Base-by-base conservation (phyloP, 176 grass and related monocot species). In the Triticum turgidum region DNA sequence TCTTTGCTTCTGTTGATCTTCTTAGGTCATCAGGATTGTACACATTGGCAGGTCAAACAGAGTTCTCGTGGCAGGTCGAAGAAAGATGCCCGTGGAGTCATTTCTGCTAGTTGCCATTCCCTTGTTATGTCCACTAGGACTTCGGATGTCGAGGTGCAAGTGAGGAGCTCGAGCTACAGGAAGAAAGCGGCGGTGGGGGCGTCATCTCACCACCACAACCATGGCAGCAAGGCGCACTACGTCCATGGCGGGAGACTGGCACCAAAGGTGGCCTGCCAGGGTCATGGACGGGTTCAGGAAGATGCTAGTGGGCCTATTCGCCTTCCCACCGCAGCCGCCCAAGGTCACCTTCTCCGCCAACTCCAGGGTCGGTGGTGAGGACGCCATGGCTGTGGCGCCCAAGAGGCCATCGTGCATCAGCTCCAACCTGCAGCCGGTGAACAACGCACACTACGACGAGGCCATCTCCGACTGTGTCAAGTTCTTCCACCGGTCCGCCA, bases 381-480 rank as follows among this genome's bases (percentile, higher is more conserved):
- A 80, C 0, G 32, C 14, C 0, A 25, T 25, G 25, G 25, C 25
- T 25, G 44, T 30, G 14, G 54, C 20, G 20, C 83, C 91, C 2
- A 95, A 93, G 82, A 62, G 82, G 65, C 82, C 91, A 17, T 95
- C 82, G 47, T 89, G 87, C 80, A 91, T 85, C 80, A 89, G 89
- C 83, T 80, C 90, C 3, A 89, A 97, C 76, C 88, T 97, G 77
- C 82, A 91, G 69, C 92, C 91, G 9, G 69, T 92, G 58, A 91
- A 93, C 77, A 91, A 97, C 75, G 61, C 88, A 14, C 95, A 98
- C 84, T 95, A 98, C 62, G 89, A 98, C 58, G 93, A 98, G 91
- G 95, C 95, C 37, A 98, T 98, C 80, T 76, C 95, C n/a, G 95
- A 98, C 80, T 98, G 91, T 76, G 89, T 98, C 42, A 89, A 98